Percentiles rank a stretch among this genome's conserved stretches.
These are phyloP conservation scores for Fusarium metavorans DNA, from an alignment of 2,329 filamentous ascomycete genomes.

Conservation along the genomic window DNA sequence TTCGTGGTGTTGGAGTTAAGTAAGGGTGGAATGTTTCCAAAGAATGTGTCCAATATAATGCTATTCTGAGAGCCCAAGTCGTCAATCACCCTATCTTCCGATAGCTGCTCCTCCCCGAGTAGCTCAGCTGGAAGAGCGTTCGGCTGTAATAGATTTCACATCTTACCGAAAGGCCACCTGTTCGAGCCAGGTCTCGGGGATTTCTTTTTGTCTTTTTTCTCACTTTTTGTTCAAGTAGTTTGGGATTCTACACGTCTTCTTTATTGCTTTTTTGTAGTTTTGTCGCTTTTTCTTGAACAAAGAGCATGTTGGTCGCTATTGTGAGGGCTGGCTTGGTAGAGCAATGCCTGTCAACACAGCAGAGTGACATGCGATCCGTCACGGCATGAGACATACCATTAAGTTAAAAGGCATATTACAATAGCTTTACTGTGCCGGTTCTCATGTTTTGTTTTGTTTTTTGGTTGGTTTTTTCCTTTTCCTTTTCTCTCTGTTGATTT, in stretches of 20 bases:
- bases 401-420: background rate
- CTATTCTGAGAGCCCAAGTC: background rate
- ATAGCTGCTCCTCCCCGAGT: slow-evolving; percentile 28
- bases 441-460: background rate
- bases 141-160: slow-evolving; percentile 29
- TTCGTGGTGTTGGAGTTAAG: no score
- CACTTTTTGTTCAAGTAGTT: background rate
- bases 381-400: background rate
- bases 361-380: background rate
- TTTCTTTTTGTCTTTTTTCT: slow-evolving; percentile 2
- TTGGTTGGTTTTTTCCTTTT: no score
- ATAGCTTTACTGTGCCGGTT: background rate
- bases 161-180: slow-evolving; percentile 39
- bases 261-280: background rate
- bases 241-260: background rate
- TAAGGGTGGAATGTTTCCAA: background rate
- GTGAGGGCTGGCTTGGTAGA: background rate
- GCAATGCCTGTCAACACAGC: background rate
- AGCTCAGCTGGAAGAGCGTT: slow-evolving; percentile 40
- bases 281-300: background rate
- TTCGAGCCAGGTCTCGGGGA: slow-evolving; percentile 40
- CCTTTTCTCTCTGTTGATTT: background rate
- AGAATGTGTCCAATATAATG: background rate
- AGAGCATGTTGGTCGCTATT: background rate
- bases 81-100: background rate